These are phyloP conservation scores for Citrus medica DNA, from an alignment of 345 rosid genomes.

Conservation along the genomic window DNA sequence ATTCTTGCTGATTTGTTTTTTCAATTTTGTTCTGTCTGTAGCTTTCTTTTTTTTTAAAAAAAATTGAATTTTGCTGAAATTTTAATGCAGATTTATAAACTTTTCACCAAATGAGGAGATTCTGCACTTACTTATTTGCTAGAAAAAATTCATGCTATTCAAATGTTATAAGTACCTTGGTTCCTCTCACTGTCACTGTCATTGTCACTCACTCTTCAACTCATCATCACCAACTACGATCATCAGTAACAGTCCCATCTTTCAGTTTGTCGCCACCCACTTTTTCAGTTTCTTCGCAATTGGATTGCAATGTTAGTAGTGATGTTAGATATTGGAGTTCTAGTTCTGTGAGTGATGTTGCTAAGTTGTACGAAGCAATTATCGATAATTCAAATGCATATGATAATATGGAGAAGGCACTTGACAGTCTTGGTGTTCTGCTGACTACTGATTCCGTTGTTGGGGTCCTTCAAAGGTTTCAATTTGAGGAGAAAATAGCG, in stretches of 20 bases:
- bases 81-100: not conserved
- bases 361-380: slow-evolving; percentile 40
- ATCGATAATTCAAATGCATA: slow-evolving; percentile 37
- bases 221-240: not conserved
- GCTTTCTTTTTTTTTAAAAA: too few relatives aligned
- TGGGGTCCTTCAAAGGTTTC: slow-evolving; percentile 63
- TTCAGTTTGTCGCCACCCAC: not conserved
- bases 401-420: slow-evolving; percentile 59
- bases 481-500: slow-evolving; percentile 69
- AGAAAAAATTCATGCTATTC: not conserved
- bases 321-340: slow-evolving; percentile 7
- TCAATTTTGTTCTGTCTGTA: too few relatives aligned
- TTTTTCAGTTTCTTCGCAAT: not conserved
- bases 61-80: not conserved
- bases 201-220: not conserved
- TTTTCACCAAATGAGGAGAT: not conserved
- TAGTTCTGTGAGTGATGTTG: slow-evolving; percentile 37
- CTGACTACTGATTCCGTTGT: slow-evolving; percentile 59
- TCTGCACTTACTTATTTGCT: not conserved
- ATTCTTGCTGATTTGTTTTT: too few relatives aligned
- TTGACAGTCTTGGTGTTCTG: slow-evolving; percentile 44
- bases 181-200: not conserved
- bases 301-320: not conserved
- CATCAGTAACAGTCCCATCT: not conserved
- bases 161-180: not conserved